Evolutionary conservation across 768 basidiomycete genomes (phyloP).

Genomic region (Boletus bicolor): DNA sequence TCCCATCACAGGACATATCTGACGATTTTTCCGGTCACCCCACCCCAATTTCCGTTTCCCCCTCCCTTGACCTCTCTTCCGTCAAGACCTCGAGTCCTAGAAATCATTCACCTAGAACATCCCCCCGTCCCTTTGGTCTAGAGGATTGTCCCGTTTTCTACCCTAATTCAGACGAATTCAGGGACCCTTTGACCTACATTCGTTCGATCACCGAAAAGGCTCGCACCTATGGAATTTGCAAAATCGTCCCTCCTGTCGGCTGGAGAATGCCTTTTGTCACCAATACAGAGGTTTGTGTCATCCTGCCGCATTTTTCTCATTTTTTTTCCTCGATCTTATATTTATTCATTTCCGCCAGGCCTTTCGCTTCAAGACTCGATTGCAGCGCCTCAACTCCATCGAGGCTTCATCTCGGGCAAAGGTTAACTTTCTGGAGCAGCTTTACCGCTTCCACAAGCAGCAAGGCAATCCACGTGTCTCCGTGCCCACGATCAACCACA

Average conservation of each 20-base stretch:
- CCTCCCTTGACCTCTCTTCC: constrained; percentile 61
- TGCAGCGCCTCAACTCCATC: constrained; percentile 93
- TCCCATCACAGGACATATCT: constrained; percentile 35
- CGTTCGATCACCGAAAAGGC: constrained; percentile 72
- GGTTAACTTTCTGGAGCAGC: constrained; percentile 94
- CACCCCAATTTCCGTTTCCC: constrained; percentile 59
- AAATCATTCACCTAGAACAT: constrained; percentile 36
- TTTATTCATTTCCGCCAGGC: constrained; percentile 40
- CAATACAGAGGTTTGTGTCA: constrained; percentile 76
- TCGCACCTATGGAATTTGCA: constrained; percentile 84
- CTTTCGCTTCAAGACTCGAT: constrained; percentile 93
- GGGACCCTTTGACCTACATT: constrained; percentile 93
- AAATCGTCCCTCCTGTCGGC: constrained; percentile 87
- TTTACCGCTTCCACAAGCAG: constrained; percentile 95
- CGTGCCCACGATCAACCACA: constrained; percentile 93
- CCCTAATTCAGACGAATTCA: constrained; percentile 88
- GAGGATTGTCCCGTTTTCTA: constrained; percentile 87
- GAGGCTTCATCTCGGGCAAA: constrained; percentile 97
- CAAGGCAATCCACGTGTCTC: constrained; percentile 87
- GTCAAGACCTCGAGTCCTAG: constrained; percentile 66
- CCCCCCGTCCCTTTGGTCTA: constrained; percentile 77
- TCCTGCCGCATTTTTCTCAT: constrained; percentile 26
- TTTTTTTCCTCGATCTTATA: constrained; percentile 20
- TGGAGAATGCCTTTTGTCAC: constrained; percentile 98
- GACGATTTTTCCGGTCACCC: constrained; percentile 48